A percentile compares a stretch with the other conserved stretches of the same genome.
phyloP scores from a whole-genome alignment of 2,329 filamentous ascomycete species.

The Fusarium sarcochroum region DNA sequence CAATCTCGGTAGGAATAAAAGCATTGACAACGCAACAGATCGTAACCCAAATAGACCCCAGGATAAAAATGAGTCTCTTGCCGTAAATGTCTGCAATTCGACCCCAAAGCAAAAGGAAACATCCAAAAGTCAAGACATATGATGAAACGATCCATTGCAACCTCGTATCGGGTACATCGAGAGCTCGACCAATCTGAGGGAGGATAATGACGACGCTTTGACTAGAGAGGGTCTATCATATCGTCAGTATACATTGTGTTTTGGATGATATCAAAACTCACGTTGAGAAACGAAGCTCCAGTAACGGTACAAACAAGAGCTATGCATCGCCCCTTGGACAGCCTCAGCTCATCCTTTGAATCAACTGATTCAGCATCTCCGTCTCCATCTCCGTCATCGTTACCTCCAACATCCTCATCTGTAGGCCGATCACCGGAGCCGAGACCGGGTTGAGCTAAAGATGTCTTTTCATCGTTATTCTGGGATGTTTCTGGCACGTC shows the following conservation, averaged over 20 bases:
- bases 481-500: slow-evolving; percentile 9
- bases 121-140: slow-evolving; percentile 76
- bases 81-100: slow-evolving; percentile 77
- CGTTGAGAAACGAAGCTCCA: slow-evolving; percentile 70
- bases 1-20: slow-evolving; percentile 76
- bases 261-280: slow-evolving; percentile 42
- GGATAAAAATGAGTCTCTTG: slow-evolving; percentile 75
- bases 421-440: slow-evolving; percentile 1
- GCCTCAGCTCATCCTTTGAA: slow-evolving; percentile 50
- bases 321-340: slow-evolving; percentile 67
- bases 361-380: slow-evolving; percentile 37
- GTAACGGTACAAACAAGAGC: slow-evolving; percentile 68
- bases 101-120: slow-evolving; percentile 77
- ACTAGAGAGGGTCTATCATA: slow-evolving; percentile 46
- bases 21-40: slow-evolving; percentile 71
- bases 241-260: not conserved
- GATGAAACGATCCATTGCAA: slow-evolving; percentile 78
- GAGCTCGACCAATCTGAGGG: slow-evolving; percentile 70
- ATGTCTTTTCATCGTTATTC: slow-evolving; percentile 25
- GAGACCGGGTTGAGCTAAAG: slow-evolving; percentile 10
- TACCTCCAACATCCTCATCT: not conserved
- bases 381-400: slow-evolving; percentile 20
- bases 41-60: slow-evolving; percentile 74
- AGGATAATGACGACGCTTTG: slow-evolving; percentile 56
- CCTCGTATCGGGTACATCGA: slow-evolving; percentile 69